phyloP scores from a whole-genome alignment of 768 basidiomycete genomes.

The Scleroderma citrinum region DNA sequence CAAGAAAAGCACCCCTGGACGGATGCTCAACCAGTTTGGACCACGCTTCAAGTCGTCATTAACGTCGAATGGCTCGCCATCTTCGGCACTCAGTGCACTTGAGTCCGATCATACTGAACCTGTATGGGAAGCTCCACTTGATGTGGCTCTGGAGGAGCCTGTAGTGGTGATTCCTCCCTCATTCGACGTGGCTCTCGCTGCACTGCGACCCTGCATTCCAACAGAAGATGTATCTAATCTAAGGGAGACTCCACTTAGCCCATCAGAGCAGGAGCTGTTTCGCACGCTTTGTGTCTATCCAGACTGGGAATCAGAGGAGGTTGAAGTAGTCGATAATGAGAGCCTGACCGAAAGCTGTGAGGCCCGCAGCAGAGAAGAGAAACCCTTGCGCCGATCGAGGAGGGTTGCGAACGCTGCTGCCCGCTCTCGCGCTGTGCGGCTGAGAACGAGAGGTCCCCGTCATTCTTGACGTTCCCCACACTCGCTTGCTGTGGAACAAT shows the following conservation, averaged over 20 bases:
- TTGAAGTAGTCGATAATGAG: conserved; percentile 5
- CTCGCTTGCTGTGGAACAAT: neutral
- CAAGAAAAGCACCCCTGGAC: conserved; percentile 39
- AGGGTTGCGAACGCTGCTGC: conserved; percentile 58
- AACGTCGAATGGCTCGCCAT: conserved; percentile 1
- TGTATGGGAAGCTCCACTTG: conserved; percentile 16
- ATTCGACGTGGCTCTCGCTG: conserved; percentile 26
- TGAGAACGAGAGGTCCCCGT: conserved; percentile 20
- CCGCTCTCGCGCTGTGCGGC: conserved; percentile 38
- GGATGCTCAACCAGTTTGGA: conserved; percentile 56
- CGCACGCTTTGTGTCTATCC: conserved; percentile 54
- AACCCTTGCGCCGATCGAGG: conserved; percentile 45
- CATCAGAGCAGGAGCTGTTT: conserved; percentile 69
- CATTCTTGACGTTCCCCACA: conserved; percentile 16
- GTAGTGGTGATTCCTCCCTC: conserved; percentile 20
- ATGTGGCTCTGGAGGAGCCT: conserved; percentile 18
- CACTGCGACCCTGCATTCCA: conserved; percentile 16
- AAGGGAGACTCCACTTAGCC: conserved; percentile 49
- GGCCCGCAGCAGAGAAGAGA: conserved; percentile 4
- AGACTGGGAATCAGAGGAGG: conserved; percentile 44
- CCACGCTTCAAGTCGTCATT: conserved; percentile 53
- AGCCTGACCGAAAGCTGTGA: conserved; percentile 1
- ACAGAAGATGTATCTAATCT: conserved; percentile 5
- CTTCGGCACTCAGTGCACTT: neutral
- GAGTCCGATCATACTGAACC: conserved; percentile 8